Base-by-base conservation (phyloP, 495 filamentous ascomycete species). In the Talaromyces ruber region DNA sequence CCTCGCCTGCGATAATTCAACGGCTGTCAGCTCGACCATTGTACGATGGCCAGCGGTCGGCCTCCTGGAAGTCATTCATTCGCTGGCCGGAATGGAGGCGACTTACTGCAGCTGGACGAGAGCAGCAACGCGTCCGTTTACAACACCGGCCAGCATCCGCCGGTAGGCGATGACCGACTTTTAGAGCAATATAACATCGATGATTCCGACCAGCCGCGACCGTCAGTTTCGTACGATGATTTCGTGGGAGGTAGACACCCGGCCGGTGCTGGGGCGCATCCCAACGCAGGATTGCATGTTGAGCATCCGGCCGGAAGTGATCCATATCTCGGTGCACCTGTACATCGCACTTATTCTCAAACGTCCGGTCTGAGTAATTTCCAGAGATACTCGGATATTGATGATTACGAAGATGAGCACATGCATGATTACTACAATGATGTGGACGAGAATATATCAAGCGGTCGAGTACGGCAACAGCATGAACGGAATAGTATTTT, bases 161-260 rank as follows among this genome's bases (percentile, higher is more conserved):
- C 88, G 4, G 74, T 89, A 60, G 88, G 87, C 70, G 91, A 96
- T 72, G 87, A 94, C 55, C 83, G 89, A 60, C 80, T 94, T 18
- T 76, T 91, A 66, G 82, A 80, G 66, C 82, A 83, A 29, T 91
- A 88, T 74, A 80, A 86, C 65, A 82, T 84, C 68, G 77, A 90
- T 68, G 83, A 88, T 64, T 80, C 81, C 63, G 83, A 89, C 59
- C 81, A 84, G 64, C 72, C 86, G 60, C 89, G 94, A 60, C 89
- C 91, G 52, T 97, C 93, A 22, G 82, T 92, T 54, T 96, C 93
- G 32, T 97, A 97, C 72, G 94, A 98, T 79, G 86, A 92, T 58
- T 98, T 98, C 68, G 86, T 98, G 62, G 95, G 94, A 55, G 84
- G 74, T 70, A 79, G 62, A 68, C 79, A 29, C 67, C 79, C 60